Conservation (phyloP, 2,329 filamentous ascomycete species). For the Fusarium tjaetaba region DNA sequence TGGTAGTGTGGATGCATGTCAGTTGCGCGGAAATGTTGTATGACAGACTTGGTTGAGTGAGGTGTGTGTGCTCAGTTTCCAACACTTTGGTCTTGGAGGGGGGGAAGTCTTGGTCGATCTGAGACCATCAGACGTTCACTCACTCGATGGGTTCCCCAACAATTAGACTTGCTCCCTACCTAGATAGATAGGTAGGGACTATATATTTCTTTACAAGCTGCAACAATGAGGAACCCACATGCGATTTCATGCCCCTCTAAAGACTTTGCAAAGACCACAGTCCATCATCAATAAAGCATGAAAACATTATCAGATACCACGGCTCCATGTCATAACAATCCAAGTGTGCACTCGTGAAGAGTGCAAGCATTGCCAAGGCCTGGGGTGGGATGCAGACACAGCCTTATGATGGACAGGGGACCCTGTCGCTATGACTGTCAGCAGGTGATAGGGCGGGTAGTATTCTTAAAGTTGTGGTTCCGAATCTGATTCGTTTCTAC, state of each 20-base stretch:
- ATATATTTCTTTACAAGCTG: background rate
- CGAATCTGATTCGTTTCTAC: background rate
- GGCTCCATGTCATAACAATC: background rate
- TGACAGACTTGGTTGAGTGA: constrained; percentile 22
- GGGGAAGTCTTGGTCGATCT: constrained; percentile 32
- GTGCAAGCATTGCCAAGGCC: constrained; percentile 37
- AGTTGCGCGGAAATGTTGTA: constrained; percentile 18
- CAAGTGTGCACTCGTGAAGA: constrained; percentile 1
- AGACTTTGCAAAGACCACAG: background rate
- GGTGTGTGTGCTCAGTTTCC: constrained; percentile 37
- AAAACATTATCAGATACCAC: background rate
- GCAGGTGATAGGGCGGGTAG: constrained; percentile 9
- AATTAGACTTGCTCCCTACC: background rate
- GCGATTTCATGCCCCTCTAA: background rate
- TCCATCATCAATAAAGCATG: background rate
- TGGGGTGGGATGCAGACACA: constrained; percentile 33
- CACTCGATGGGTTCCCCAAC: background rate
- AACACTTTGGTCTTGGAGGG: constrained; percentile 36
- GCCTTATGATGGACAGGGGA: constrained; percentile 39
- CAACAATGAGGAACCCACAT: background rate
- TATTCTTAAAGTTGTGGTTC: constrained; percentile 9
- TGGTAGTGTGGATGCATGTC: constrained; percentile 15
- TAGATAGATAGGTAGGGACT: too few species aligned
- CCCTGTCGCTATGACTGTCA: constrained; percentile 28
- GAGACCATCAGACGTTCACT: constrained; percentile 6